A percentile compares a stretch with the other conserved stretches of the same genome.
phyloP scores from a whole-genome alignment of 371 early-diverging fungal genomes.

The Mucor saturninus region DNA sequence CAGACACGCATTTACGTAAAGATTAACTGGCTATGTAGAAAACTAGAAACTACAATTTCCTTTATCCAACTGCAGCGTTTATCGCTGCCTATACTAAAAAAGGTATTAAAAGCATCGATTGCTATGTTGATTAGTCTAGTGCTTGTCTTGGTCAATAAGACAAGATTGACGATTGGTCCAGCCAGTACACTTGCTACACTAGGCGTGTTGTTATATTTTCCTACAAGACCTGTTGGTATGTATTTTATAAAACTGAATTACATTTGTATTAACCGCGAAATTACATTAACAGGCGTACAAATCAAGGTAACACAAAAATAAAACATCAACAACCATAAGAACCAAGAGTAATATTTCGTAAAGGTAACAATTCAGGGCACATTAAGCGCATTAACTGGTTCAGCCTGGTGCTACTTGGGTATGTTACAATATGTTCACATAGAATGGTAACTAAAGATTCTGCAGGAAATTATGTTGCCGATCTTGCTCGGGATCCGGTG shows the following conservation, averaged over 20 bases:
- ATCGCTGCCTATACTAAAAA: conserved; percentile 13
- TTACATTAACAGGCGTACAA: conserved; percentile 11
- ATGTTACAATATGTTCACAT: neutral
- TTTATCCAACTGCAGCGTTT: neutral
- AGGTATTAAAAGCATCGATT: conserved; percentile 14
- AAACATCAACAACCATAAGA: neutral
- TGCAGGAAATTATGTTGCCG: conserved; percentile 30
- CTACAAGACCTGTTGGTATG: conserved; percentile 26
- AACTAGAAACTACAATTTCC: neutral
- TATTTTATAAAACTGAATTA: neutral
- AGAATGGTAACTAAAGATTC: neutral
- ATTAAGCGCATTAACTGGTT: conserved; percentile 12
- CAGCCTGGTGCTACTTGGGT: conserved; percentile 25
- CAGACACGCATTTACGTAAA: too few relatives aligned
- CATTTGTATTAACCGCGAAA: too few relatives aligned
- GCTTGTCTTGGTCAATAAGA: conserved; percentile 15
- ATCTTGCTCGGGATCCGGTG: conserved; percentile 36
- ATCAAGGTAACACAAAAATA: neutral
- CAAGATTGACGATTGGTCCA: conserved; percentile 13
- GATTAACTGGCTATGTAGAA: neutral
- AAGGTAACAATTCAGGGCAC: conserved; percentile 19
- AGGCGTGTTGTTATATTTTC: conserved; percentile 20
- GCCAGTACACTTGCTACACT: conserved; percentile 18
- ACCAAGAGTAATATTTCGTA: neutral
- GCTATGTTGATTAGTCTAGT: conserved; percentile 12